Evolutionary conservation across 2,329 filamentous ascomycete species (phyloP).

Genomic region (Fusarium subtropicale): DNA sequence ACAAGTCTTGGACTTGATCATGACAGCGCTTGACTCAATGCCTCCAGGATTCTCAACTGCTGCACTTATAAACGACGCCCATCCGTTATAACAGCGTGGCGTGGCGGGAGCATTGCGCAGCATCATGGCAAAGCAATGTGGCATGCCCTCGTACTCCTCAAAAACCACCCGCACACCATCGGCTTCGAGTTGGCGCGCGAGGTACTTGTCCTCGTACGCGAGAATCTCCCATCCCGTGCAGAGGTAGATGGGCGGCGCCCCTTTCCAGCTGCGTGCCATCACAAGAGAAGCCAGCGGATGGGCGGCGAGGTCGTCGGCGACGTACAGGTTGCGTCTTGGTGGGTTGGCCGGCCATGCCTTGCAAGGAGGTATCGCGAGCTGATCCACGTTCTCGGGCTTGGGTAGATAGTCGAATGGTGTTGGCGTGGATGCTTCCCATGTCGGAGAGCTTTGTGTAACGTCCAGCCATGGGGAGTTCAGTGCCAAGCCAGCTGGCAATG

Average conservation of each 20-base stretch:
- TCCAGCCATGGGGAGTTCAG: slow-evolving; percentile 78
- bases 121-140: slow-evolving; percentile 76
- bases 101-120: slow-evolving; percentile 60
- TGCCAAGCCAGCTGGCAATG: slow-evolving; percentile 74
- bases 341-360: slow-evolving; percentile 67
- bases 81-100: slow-evolving; percentile 64
- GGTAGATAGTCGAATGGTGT: slow-evolving; percentile 59
- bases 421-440: slow-evolving; percentile 46
- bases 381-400: slow-evolving; percentile 56
- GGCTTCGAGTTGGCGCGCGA: slow-evolving; percentile 66
- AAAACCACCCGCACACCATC: slow-evolving; percentile 73
- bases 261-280: slow-evolving; percentile 68
- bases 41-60: slow-evolving; percentile 52
- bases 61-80: slow-evolving; percentile 66
- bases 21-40: slow-evolving; percentile 57
- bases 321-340: slow-evolving; percentile 66
- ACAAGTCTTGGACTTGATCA: slow-evolving; percentile 63
- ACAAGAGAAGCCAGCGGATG: slow-evolving; percentile 78
- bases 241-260: slow-evolving; percentile 74
- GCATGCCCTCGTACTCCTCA: slow-evolving; percentile 84
- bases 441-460: slow-evolving; percentile 66
- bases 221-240: slow-evolving; percentile 78
- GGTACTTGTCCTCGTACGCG: slow-evolving; percentile 71
- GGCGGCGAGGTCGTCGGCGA: slow-evolving; percentile 63
- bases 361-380: slow-evolving; percentile 57